Evolutionary conservation across 345 rosid genomes (phyloP), one percentile per base, ranked within the genome.

Genomic region (Hibiscus tridactylites): DNA sequence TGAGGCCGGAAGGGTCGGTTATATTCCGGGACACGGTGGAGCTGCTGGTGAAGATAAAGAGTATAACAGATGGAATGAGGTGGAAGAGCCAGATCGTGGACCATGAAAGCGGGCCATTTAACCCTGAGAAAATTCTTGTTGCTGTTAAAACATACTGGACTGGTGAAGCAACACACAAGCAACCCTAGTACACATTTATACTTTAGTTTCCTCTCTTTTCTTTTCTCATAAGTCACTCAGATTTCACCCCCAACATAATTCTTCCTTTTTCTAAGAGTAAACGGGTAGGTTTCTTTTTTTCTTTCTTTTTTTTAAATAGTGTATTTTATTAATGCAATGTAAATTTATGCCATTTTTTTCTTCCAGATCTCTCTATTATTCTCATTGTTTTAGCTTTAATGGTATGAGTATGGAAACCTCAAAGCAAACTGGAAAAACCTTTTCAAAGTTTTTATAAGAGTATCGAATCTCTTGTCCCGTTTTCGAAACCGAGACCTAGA

Each of bases 1-100:
- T 95, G 76, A 88, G 97, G 85, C 99, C 97, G 4, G 96, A 95
- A 85, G 97, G 97, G 81, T 82, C 92, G 1, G 97, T 88, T 28
- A 86, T 95, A 79, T 74, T 95, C 80, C 85, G 99, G 82, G 99
- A 95, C 70, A 79, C 86, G 16, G 91, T 88, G 52, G 99, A 95
- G 77, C 74, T 78, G 5, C 83, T 95, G 11, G 91, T 84, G 61
- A 95, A 92, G 84, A 83, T 92, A 29, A 74, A 50, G 56, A 50
- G 56, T 15, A 50, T 50, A 50, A 50, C 56, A 16, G 56, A 50
- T 50, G 56, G 56, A 4, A 16, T 50, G 54, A 50, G 54, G 6
- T 50, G 54, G 54, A 50, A 16, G 54, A 15, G 17, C 4, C 54
- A 15, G 54, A 50, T 50, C 17, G 17, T 88, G 75, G 99, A 95